Evolutionary conservation across 169 alveolate genomes (phyloP), one percentile per base, ranked within the genome.

Genomic region (Plasmodium knowlesi): DNA sequence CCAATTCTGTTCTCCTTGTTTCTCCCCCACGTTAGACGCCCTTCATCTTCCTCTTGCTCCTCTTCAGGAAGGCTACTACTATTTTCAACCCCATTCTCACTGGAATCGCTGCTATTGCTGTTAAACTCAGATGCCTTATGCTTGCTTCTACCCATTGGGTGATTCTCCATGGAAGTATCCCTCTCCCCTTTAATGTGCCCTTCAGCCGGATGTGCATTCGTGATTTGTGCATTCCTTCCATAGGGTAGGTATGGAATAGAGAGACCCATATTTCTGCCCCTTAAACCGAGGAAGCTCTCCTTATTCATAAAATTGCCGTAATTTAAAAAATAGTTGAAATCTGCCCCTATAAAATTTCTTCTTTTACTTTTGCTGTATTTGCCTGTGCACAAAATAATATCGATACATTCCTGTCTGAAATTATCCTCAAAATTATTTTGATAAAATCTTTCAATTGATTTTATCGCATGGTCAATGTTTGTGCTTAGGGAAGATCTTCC

Each of bases 401-500:
- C 98, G 32, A 97, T 97, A 70, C 98, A 97, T 83, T 98, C 98
- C 72, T 98, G 99, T 61, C 98, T 96, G 57, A 95, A 93, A 82
- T 96, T 96, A 85, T 98, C 99, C 85, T 97, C 98, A 95, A 96
- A 95, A 83, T 97, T 96, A 89, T 97, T 97, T 73, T 97, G 97
- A 92, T 97, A 97, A 85, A 97, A 96, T 43, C 99, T 84, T 39
- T 96, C 96, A 19, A 97, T 96, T 8, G 98, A 97, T 70, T 96
- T 96, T 16, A 96, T 95, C 43, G 98, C 98, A 84, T 97, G 98
- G 30, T 96, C 98, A 43, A 98, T 95, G 76, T 97, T 95, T 0
- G 99, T 98, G 79, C 96, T 95, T 71, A 98, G 90, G 39, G 98
- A 96, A 74, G 97, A 96, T 76, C 97, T 97, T 46, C 98, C 98